Evolutionary conservation across 1,284 basidiomycete species (phyloP).

Genomic region (Sphaerobolus stellatus): DNA sequence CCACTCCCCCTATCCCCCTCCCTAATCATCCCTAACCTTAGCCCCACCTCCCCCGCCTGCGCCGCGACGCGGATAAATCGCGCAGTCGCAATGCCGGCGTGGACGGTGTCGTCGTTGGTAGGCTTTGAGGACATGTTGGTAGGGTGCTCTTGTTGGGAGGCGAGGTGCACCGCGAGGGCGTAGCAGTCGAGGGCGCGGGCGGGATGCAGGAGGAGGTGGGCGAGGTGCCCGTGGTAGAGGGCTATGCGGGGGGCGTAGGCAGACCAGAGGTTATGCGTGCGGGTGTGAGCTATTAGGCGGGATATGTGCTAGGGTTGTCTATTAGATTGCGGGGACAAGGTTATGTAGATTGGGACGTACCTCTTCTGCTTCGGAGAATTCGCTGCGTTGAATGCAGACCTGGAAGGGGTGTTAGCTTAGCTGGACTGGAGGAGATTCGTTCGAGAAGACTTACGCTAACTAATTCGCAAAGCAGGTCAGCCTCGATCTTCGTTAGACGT

Average conservation of each 20-base stretch:
- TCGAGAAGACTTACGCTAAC: constrained; percentile 55
- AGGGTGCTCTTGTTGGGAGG: constrained; percentile 33
- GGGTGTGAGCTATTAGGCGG: constrained; percentile 58
- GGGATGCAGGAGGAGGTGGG: constrained; percentile 53
- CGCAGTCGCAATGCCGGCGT: constrained; percentile 16
- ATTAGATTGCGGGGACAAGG: neutral
- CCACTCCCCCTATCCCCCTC: constrained; percentile 13
- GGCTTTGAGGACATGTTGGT: no score
- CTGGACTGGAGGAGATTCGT: no score
- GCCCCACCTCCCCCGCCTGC: constrained; percentile 55
- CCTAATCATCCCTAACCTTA: constrained; percentile 49
- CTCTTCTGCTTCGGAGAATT: constrained; percentile 60
- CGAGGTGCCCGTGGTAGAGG: constrained; percentile 67
- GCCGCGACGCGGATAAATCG: constrained; percentile 58
- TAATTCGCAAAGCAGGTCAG: constrained; percentile 68
- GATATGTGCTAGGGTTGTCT: constrained; percentile 45
- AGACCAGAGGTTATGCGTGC: constrained; percentile 54
- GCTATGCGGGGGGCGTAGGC: constrained; percentile 61
- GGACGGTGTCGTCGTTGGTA: neutral
- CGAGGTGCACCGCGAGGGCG: constrained; percentile 51
- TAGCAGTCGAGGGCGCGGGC: constrained; percentile 61
- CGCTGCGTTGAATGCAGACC: constrained; percentile 64
- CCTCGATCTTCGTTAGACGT: constrained; percentile 59
- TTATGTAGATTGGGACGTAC: constrained; percentile 22
- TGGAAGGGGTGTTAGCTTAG: no score